A percentile compares a stretch with the other conserved stretches of the same genome.
Conservation (phyloP, 805 yeast genomes). For the Candida pseudoglaebosa region DNA sequence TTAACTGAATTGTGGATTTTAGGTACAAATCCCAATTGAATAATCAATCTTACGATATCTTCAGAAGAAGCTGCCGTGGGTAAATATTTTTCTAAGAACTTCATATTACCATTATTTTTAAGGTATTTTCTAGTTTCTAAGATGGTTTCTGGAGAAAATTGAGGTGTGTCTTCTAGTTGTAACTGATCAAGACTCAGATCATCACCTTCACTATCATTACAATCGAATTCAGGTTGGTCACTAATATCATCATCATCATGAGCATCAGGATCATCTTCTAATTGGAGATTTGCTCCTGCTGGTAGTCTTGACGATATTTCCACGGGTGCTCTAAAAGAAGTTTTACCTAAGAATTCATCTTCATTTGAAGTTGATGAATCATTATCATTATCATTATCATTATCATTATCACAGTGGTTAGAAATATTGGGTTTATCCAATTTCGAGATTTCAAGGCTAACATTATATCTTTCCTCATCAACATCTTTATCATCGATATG, state of each 20-base stretch:
- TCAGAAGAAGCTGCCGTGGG: slow-evolving; percentile 58
- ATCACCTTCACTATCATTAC: slow-evolving; percentile 1
- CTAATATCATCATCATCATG: slow-evolving; percentile 5
- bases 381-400: slow-evolving; percentile 1
- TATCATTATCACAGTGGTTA: not conserved
- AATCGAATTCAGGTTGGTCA: slow-evolving; percentile 1
- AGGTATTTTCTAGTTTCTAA: slow-evolving; percentile 41
- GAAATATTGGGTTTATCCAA: too few relatives aligned
- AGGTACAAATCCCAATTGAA: slow-evolving; percentile 58
- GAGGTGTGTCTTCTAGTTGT: slow-evolving; percentile 7
- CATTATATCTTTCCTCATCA: too few relatives aligned
- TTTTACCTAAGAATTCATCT: slow-evolving; percentile 3
- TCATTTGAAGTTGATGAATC: slow-evolving; percentile 2
- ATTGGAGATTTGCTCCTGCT: not conserved
- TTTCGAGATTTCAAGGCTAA: too few relatives aligned
- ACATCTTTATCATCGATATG: not conserved
- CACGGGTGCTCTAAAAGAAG: slow-evolving; percentile 5
- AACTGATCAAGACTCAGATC: slow-evolving; percentile 11
- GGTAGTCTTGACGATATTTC: not conserved
- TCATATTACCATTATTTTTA: slow-evolving; percentile 54
- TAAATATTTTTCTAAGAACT: slow-evolving; percentile 57
- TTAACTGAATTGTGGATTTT: slow-evolving; percentile 38
- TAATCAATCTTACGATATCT: slow-evolving; percentile 53
- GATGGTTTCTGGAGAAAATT: slow-evolving; percentile 11
- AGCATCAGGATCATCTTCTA: slow-evolving; percentile 3